Base-by-base conservation (phyloP, 768 basidiomycete species). In the Rhodotorula babjevae region DNA sequence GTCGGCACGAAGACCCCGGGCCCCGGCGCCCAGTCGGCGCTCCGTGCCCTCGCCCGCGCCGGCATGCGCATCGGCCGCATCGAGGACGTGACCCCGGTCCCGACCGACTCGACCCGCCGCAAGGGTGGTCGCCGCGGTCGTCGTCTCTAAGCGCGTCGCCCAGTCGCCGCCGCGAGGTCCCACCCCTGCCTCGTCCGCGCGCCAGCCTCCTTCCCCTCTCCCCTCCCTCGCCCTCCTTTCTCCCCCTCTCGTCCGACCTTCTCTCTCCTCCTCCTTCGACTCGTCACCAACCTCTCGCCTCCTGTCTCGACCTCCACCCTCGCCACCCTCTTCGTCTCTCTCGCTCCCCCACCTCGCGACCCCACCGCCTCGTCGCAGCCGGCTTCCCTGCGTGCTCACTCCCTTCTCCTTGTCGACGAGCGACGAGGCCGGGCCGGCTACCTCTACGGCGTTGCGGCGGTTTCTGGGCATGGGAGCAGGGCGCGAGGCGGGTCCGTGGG, bases 1-100 rank as follows among this genome's bases (percentile, higher is more conserved):
- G 97, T 93, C 67, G 94, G 93, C 76, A 98, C 96, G 80, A 99
- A 98, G 86, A 95, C 95, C 72, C 96, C 96, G 56, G 96, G 96
- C 61, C 96, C 96, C 27, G 96, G 96, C 83, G 96, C 93, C 59
- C 96, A 99, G 85, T 91, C 90, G 78, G 95, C 96, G 56, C 90
- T 98, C 80, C 92, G 95, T 83, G 96, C 94, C 64, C 89, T 98
- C 69, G 96, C 96, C 79, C 93, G 95, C 84, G 89, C 95, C 69
- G 95, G 96, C 65, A 96, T 99, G 93, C 85, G 90, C 77, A 97
- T 99, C 77, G 96, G 96, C 69, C 87, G 96, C 76, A 98, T 99
- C 62, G 66, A 75, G 84, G 95, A 99, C 79, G 94, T 97, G 63
- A 98, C 95, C 53, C 95, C 95, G 75, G 87, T 95, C 71, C 96